Evolutionary conservation across 176 grass and related monocot species (phyloP).

Genomic region (Juncus inflexus): DNA sequence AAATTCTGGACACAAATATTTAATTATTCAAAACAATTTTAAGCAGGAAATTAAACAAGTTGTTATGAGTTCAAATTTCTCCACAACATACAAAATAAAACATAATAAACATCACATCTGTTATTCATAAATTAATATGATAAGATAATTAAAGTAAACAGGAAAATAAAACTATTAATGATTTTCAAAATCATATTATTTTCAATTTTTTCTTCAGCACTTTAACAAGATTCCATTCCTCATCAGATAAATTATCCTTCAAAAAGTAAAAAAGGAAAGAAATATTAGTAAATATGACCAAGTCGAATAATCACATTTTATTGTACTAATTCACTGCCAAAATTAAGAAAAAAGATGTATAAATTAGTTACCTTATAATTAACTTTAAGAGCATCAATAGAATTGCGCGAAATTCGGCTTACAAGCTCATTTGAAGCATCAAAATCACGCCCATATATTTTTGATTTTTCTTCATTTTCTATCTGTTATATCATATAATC

Average conservation of each 20-base stretch:
- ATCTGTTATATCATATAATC: constrained; percentile 44
- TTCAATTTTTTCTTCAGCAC: constrained; percentile 29
- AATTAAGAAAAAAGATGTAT: constrained; percentile 3
- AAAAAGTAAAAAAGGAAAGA: constrained; percentile 5
- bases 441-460: constrained; percentile 64
- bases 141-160: no score
- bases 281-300: background rate
- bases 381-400: constrained; percentile 66
- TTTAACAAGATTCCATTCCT: constrained; percentile 31
- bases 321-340: background rate
- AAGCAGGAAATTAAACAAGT: no score
- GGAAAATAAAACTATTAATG: no score
- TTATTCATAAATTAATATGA: no score
- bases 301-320: background rate
- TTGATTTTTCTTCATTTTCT: constrained; percentile 50
- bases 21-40: no score
- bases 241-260: constrained; percentile 33
- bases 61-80: no score
- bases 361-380: constrained; percentile 42
- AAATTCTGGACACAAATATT: no score
- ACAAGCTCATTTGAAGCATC: constrained; percentile 61
- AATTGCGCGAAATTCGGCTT: constrained; percentile 70
- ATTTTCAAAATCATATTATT: constrained; percentile 24
- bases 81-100: no score
- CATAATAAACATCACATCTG: no score